Percentiles rank a stretch among this genome's conserved stretches.
These are phyloP conservation scores for Quercus parvula DNA, from an alignment of 306 rosid species.

Conservation along the genomic window DNA sequence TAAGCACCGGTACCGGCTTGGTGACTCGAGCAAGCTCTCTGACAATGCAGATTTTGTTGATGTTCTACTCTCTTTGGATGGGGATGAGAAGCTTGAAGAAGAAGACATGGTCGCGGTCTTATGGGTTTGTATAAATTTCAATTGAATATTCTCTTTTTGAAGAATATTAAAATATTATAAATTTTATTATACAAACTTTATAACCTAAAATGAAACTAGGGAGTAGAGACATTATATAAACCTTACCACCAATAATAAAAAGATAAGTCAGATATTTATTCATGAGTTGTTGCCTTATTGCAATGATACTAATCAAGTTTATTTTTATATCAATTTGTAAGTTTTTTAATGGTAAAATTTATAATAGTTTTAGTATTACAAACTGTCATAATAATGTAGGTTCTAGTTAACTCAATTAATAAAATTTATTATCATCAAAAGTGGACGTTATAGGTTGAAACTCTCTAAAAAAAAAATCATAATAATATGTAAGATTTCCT, in stretches of 20 bases:
- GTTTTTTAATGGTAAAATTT: too few species aligned
- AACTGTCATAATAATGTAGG: fast-evolving
- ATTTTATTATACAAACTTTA: too few species aligned
- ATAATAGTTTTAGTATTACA: too few species aligned
- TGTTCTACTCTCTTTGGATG: slow-evolving; percentile 43
- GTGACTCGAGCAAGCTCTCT: neutral
- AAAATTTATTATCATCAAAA: fast-evolving
- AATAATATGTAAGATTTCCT: too few species aligned
- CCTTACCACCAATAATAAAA: too few species aligned
- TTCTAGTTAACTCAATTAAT: fast-evolving
- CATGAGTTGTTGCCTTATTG: too few species aligned
- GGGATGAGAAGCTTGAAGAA: slow-evolving; percentile 41
- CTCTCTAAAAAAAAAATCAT: fast-evolving
- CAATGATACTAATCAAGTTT: too few species aligned
- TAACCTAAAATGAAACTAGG: too few species aligned
- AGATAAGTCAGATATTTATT: too few species aligned
- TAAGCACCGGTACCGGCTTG: slow-evolving; percentile 23
- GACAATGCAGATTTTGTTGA: slow-evolving; percentile 41
- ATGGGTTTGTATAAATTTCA: slow-evolving; percentile 34
- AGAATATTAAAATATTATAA: too few species aligned
- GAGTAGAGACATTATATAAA: too few species aligned
- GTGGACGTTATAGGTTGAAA: fast-evolving
- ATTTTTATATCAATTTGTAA: too few species aligned
- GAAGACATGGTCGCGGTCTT: slow-evolving; percentile 48
- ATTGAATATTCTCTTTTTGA: neutral